Evolutionary conservation across 202 grass and related monocot genomes (phyloP), one percentile per base, ranked within the genome.

Genomic region (Carex arenaria): DNA sequence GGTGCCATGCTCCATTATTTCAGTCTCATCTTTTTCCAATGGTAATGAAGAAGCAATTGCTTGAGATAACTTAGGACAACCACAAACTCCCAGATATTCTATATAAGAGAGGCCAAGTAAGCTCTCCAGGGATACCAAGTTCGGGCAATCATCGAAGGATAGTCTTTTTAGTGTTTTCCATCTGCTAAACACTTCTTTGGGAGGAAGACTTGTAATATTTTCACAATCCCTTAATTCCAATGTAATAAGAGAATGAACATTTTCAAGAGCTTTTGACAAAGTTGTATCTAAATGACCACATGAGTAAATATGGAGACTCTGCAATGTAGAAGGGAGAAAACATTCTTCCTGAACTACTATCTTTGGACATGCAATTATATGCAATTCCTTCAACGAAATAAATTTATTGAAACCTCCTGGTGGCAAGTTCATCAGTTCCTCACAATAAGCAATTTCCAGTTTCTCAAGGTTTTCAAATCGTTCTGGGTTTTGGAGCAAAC

Each of bases 371-470:
- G 3, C 26, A 10, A 10, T 26, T 26, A 26, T 26, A 26, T 0
- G 0, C 26, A 26, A 26, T 26, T 26, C 26, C 0, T 26, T 26
- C 0, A 26, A 0, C 0, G 26, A 26, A 26, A 26, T 59, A n/a
- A 79, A 61, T 79, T 61, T 79, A 10, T 5, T 79, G 10, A 79
- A 79, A 34, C 75, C 75, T 62, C 55, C 75, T 61, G n/a, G 30
- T 32, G 76, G 55, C 34, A 79, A 34, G 4, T 79, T 0, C 23
- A 4, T 79, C 5, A 79, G 13, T 5, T 11, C 2, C 19, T 1
- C 42, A 14, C 75, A 79, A 10, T 2, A 0, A 2, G 0, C 0
- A 61, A 79, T 79, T 0, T 6, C 22, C 12, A 79, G 18, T 8
- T 34, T 0, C 13, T 62, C 14, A 61, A 79, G 75, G 10, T 13